These are phyloP conservation scores for Coccomyxa sp. DNA, from an alignment of 139 green algal genomes.

Conservation along the genomic window DNA sequence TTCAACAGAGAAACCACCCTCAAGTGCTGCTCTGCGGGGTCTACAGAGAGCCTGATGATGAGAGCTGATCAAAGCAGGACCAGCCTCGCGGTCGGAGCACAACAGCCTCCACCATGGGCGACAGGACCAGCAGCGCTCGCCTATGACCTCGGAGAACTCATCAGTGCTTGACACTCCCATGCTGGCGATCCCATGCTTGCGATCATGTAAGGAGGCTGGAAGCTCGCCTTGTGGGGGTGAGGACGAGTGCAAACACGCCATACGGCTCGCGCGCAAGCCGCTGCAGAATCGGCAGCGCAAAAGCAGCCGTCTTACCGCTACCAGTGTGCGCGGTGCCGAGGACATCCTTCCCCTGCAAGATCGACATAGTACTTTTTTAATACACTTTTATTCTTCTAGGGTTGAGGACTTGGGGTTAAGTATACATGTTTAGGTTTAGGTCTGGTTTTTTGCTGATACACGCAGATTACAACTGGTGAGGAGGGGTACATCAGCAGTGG, in stretches of 20 bases:
- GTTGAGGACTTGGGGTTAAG: not conserved
- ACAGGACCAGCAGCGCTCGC: too few species aligned
- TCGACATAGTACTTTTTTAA: constrained; percentile 5
- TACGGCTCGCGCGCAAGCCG: constrained; percentile 82
- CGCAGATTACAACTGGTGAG: constrained; percentile 29
- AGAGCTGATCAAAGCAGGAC: too few species aligned
- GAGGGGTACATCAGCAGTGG: too few species aligned
- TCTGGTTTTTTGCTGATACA: not conserved
- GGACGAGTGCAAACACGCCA: constrained; percentile 86
- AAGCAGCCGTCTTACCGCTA: constrained; percentile 95
- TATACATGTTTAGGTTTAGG: not conserved
- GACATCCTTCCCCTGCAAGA: constrained; percentile 70
- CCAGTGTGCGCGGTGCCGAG: constrained; percentile 92
- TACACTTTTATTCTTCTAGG: not conserved
- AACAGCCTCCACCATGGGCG: too few species aligned
- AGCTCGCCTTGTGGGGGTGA: constrained; percentile 83
- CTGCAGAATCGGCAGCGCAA: constrained; percentile 95
- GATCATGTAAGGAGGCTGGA: not conserved
- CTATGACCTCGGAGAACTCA: too few species aligned
- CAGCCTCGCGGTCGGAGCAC: too few species aligned
- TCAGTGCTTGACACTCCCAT: too few species aligned
- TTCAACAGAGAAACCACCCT: too few species aligned
- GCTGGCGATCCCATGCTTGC: too few species aligned
- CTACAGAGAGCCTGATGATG: too few species aligned
- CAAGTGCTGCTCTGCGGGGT: too few species aligned